Conservation (phyloP, 306 rosid species). For the Aeschynomene evenia region DNA sequence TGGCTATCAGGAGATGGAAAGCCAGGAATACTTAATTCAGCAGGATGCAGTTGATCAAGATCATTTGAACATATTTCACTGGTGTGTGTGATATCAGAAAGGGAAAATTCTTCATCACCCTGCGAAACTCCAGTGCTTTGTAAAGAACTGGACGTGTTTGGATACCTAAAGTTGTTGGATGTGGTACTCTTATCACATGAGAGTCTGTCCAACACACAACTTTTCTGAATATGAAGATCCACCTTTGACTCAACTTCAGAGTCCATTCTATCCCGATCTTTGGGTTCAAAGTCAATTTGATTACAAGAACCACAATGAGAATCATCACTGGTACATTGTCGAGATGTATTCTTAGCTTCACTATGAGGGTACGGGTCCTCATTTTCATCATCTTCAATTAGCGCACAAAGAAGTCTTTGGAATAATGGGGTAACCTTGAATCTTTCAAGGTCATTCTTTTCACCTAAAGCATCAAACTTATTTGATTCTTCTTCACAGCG, state of each 20-base stretch:
- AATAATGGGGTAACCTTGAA: conserved; percentile 62
- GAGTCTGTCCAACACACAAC: conserved; percentile 60
- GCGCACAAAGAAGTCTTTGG: conserved; percentile 87
- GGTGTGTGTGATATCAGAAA: conserved; percentile 59
- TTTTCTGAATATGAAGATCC: conserved; percentile 57
- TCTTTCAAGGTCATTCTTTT: conserved; percentile 50
- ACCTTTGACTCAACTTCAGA: conserved; percentile 79
- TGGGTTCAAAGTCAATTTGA: conserved; percentile 72
- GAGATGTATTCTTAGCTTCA: conserved; percentile 61
- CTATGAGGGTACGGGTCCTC: conserved; percentile 59
- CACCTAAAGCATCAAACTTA: conserved; percentile 46
- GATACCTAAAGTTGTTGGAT: conserved; percentile 59
- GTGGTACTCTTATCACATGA: conserved; percentile 64
- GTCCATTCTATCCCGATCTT: conserved; percentile 77
- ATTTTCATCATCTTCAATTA: conserved; percentile 74
- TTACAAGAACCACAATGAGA: conserved; percentile 91
- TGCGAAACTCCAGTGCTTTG: conserved; percentile 68
- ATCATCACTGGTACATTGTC: conserved; percentile 82
- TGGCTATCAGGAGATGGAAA: conserved; percentile 59
- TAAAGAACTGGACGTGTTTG: conserved; percentile 55
- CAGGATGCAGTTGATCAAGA: conserved; percentile 58
- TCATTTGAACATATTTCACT: conserved; percentile 68
- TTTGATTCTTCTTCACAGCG: conserved; percentile 38
- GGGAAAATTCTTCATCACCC: conserved; percentile 65
- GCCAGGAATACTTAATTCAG: conserved; percentile 41